Evolutionary conservation across 306 rosid species (phyloP), one percentile per base, ranked within the genome.

Genomic region (Lathyrus sativus): DNA sequence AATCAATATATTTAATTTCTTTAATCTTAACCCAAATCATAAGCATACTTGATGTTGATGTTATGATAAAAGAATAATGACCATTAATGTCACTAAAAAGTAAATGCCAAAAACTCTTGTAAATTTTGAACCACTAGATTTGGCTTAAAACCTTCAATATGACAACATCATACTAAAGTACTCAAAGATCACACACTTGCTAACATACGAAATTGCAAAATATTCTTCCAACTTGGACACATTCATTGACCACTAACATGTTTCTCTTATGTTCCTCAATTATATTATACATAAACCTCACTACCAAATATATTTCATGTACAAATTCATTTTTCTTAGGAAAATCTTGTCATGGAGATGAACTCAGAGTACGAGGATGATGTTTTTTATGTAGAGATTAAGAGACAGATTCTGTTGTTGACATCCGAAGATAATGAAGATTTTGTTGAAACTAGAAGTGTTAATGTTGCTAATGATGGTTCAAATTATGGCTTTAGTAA

Each of bases 321-420:
- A n/a, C n/a, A n/a, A n/a, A 6, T 56, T 56, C 39, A 56, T 28
- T 3, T 28, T 56, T 28, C 11, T 13, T 64, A 37, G 18, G 11
- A 58, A 49, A 45, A 64, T 38, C 55, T 14, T 38, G 67, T 59
- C 19, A 72, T 67, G 85, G 81, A 65, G 66, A 62, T 70, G 74
- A 78, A 62, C 42, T 37, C 78, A 48, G 81, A 74, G 53, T 72
- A 75, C 5, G 88, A 85, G 4, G 87, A 79, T 7, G 92, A 86
- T 76, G 45, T 70, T 33, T 83, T 81, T 74, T 88, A 75, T 22
- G 87, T 86, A 3, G 95, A 90, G 66, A 90, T 90, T 35, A 83
- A 80, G 73, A 83, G 80, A 64, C 88, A 81, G 83, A 86, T 86
- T 86, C 73, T 91, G 79, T 68, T 70, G 2, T 75, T 88, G 74